phyloP scores from a whole-genome alignment of 1,284 basidiomycete species.

The Boletus mariae region DNA sequence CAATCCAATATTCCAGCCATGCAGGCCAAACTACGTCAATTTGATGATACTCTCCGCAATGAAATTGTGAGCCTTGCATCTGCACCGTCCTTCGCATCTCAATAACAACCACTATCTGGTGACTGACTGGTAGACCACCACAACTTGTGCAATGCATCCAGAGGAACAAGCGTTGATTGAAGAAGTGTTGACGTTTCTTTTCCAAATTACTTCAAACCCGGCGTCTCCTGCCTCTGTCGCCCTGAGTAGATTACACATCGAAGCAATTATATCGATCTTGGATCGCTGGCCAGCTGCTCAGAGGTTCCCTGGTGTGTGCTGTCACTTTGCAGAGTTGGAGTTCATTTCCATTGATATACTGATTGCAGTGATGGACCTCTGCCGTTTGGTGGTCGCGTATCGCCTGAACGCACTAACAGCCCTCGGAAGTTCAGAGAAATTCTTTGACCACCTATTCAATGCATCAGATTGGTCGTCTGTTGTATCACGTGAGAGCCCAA shows the following conservation, averaged over 20 bases:
- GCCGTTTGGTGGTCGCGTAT: constrained; percentile 72
- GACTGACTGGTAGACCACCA: constrained; percentile 50
- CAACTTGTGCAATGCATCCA: constrained; percentile 63
- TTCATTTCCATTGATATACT: neutral
- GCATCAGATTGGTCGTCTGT: constrained; percentile 62
- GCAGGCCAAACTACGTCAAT: constrained; percentile 78
- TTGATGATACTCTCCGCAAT: constrained; percentile 68
- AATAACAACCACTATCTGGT: constrained; percentile 1
- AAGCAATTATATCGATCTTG: constrained; percentile 63
- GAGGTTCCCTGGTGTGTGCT: constrained; percentile 73
- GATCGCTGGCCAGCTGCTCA: constrained; percentile 77
- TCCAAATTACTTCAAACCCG: constrained; percentile 44
- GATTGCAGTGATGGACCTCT: constrained; percentile 78
- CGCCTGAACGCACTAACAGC: constrained; percentile 51
- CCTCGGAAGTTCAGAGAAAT: constrained; percentile 44
- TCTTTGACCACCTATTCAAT: constrained; percentile 62
- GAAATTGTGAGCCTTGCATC: constrained; percentile 52
- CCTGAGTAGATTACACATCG: constrained; percentile 51
- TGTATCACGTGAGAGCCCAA: constrained; percentile 47
- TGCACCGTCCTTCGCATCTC: neutral
- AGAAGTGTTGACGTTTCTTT: constrained; percentile 65
- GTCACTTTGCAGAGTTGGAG: neutral
- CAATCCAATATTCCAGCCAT: constrained; percentile 88
- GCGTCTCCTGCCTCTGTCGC: constrained; percentile 30
- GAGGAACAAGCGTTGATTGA: constrained; percentile 64